Base-by-base conservation (phyloP, 2,329 filamentous ascomycete genomes). In the Fusarium sp. region DNA sequence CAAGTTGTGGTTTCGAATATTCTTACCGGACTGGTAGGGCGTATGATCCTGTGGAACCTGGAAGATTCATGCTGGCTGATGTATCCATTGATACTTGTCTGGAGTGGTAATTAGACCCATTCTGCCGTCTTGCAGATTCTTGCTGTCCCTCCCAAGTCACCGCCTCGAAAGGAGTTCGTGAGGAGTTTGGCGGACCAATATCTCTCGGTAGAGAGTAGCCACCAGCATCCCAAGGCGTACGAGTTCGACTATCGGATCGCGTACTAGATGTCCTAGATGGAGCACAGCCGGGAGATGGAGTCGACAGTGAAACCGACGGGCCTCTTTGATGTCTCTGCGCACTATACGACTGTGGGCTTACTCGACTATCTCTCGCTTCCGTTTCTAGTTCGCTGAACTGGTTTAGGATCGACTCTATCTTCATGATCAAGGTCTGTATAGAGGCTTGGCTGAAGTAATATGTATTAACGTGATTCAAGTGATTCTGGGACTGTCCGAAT, bases 211-310 rank as follows among this genome's bases (percentile, higher is more conserved):
- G 78, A 27, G 83, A 84, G 67, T 85, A 87, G 44, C 85, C 85
- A 37, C 82, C 83, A 20, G 83, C 85, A 64, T 86, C 83, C 86
- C 86, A 88, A 56, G 85, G 85, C 41, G 80, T 86, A 60, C 85
- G 83, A 33, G 66, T 69, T 70, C 67, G 76, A 23, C 57, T 69
- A 35, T 76, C 67, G 30, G 61, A 73, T 23, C 61, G 45, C 46
- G 75, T 72, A 67, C 62, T 70, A 30, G 73, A 65, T 33, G 73
- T 65, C 26, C 70, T 71, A n/a, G 73, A 73, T 14, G 74, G 74
- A 37, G 67, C 67, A 35, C 71, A 75, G 35, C 81, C 81, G 11
- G 78, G 79, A 13, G 78, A 81, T 14, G 81, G 81, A 7, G 80
- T 81, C 26, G 76, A 78, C 13, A 80, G 71, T 60, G 79, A 42